Percentiles rank a stretch among this genome's conserved stretches.
These are phyloP conservation scores for Pezicula radicicola DNA, from an alignment of 2,329 filamentous ascomycete genomes.

Conservation along the genomic window DNA sequence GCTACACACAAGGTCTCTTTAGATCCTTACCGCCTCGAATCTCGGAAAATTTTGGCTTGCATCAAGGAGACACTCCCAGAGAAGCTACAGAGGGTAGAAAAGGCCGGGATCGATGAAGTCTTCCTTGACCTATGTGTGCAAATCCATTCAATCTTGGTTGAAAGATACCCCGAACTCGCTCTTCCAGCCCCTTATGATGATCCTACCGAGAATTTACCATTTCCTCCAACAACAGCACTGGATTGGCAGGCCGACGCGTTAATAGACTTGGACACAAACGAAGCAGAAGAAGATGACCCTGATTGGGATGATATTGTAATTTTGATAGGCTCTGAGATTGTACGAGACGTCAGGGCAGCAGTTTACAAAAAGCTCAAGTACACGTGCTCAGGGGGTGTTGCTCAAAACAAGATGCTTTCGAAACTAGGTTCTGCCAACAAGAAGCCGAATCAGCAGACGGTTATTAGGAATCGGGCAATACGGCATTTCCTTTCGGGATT, in stretches of 20 bases:
- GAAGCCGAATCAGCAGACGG: conserved; percentile 92
- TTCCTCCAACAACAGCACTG: conserved; percentile 68
- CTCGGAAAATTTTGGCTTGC: conserved; percentile 72
- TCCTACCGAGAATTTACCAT: conserved; percentile 65
- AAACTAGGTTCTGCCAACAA: conserved; percentile 89
- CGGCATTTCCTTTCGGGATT: conserved; percentile 76
- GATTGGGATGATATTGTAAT: conserved; percentile 97
- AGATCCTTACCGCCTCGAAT: conserved; percentile 86
- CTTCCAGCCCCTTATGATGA: conserved; percentile 72
- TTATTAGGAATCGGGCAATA: conserved; percentile 84
- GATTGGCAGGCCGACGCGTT: conserved; percentile 85
- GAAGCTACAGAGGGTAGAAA: conserved; percentile 74
- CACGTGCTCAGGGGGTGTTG: conserved; percentile 87
- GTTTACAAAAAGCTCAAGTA: conserved; percentile 74
- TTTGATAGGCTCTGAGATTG: conserved; percentile 83
- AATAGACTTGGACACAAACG: conserved; percentile 69
- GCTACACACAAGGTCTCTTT: conserved; percentile 89
- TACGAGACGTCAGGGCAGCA: conserved; percentile 68
- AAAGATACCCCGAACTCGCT: conserved; percentile 71
- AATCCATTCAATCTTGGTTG: conserved; percentile 70
- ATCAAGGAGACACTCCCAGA: conserved; percentile 73
- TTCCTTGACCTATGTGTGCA: conserved; percentile 90
- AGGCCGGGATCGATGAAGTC: conserved; percentile 93
- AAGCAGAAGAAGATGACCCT: conserved; percentile 75
- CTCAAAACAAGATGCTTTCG: conserved; percentile 90